Evolutionary conservation across 345 rosid genomes (phyloP).

Genomic region (thale cress (Arabidopsis thaliana)): TAIR10.1 NC_003075.7:12387001-12387500

Average conservation of each 20-base stretch:
- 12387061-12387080: conserved; percentile 1
- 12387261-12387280: background rate
- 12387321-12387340: background rate
- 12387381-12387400: conserved; percentile 21
- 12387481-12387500: background rate
- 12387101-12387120: background rate
- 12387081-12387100: background rate
- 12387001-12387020: background rate
- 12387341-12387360: background rate
- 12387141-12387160: background rate
- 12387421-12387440: background rate
- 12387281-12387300: background rate
- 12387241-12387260: background rate
- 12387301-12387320: background rate
- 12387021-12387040: background rate
- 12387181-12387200: background rate
- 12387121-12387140: background rate
- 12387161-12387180: background rate
- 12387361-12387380: background rate
- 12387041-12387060: background rate
- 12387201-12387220: background rate
- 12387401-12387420: background rate
- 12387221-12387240: background rate
- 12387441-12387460: background rate
- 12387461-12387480: background rate